phyloP scores from a whole-genome alignment of 306 rosid genomes.

The Calophaca sinica region DNA sequence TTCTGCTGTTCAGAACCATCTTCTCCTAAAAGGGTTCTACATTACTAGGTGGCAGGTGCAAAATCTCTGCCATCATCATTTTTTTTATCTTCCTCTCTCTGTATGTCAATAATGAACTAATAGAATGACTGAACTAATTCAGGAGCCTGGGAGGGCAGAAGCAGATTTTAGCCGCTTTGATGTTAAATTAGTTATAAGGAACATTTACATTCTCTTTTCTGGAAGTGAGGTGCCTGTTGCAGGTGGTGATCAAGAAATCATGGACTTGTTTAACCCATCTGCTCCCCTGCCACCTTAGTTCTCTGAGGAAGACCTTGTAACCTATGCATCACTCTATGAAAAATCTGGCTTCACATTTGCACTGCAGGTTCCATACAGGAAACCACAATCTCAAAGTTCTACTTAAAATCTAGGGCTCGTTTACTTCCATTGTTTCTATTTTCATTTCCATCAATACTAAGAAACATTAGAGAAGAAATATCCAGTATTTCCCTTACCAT shows the following conservation, averaged over 20 bases:
- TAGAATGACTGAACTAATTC: neutral
- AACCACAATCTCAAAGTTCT: neutral
- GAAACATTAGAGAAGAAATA: too few species aligned
- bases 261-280: slow-evolving; percentile 68
- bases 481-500: too few species aligned
- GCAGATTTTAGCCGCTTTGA: slow-evolving; percentile 67
- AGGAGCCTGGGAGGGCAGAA: slow-evolving; percentile 69
- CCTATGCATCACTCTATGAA: slow-evolving; percentile 64
- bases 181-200: slow-evolving; percentile 59
- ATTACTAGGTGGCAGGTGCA: slow-evolving; percentile 63
- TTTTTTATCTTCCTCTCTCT: neutral
- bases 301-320: slow-evolving; percentile 62
- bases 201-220: slow-evolving; percentile 66
- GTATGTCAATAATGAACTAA: neutral
- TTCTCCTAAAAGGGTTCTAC: slow-evolving; percentile 66
- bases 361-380: slow-evolving; percentile 68
- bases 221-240: slow-evolving; percentile 64
- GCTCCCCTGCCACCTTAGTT: slow-evolving; percentile 64
- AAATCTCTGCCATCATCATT: neutral
- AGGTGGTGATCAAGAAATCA: slow-evolving; percentile 59
- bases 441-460: too few species aligned
- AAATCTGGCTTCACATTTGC: slow-evolving; percentile 65
- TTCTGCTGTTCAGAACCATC: slow-evolving; percentile 47
- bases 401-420: neutral
- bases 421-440: too few species aligned